These are phyloP conservation scores for Trypanosomatidae sp. DNA, from an alignment of 208 protist genomes.

Conservation along the genomic window DNA sequence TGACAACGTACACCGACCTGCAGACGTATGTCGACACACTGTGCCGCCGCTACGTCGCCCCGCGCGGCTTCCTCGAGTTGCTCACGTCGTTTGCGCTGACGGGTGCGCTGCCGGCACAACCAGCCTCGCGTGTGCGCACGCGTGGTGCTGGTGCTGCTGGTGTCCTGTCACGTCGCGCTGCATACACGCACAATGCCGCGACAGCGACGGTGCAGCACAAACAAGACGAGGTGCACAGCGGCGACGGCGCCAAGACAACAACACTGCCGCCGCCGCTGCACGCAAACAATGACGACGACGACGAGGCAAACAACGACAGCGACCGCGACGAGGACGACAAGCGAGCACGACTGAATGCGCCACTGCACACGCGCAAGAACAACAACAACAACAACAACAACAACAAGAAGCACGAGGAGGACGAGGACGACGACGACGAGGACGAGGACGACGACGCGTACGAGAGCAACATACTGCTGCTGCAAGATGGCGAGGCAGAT, in stretches of 20 bases:
- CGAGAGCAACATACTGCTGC: slow-evolving; percentile 26
- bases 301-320: no score
- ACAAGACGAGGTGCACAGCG: no score
- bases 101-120: background rate
- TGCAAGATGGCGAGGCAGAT: slow-evolving; percentile 50
- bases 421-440: background rate
- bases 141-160: no score
- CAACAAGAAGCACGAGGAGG: background rate
- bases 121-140: no score
- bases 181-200: no score
- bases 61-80: slow-evolving; percentile 29
- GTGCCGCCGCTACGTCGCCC: slow-evolving; percentile 42
- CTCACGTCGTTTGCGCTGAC: slow-evolving; percentile 38
- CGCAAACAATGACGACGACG: no score
- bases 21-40: slow-evolving; percentile 21
- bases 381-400: background rate
- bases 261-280: no score
- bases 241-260: no score
- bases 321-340: no score
- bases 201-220: no score
- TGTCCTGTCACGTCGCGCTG: no score
- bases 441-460: background rate
- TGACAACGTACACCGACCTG: slow-evolving; percentile 6
- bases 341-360: background rate
- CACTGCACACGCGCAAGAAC: background rate